Conservation (phyloP, 148 eudicot genomes). For the Pharnaceum exiguum region DNA sequence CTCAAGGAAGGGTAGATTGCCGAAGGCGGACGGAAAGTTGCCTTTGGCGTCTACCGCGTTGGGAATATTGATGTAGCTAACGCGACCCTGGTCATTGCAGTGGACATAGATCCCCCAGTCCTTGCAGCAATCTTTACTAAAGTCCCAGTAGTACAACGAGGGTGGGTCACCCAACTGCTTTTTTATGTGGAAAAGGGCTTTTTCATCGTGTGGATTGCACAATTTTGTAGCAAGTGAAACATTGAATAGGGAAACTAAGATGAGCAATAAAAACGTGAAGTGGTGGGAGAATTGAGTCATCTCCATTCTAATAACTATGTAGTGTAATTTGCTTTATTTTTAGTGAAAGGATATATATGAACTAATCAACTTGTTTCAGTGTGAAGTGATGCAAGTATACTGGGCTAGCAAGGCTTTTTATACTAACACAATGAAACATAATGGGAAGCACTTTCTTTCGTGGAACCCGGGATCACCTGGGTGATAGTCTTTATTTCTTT, state of each 20-base stretch:
- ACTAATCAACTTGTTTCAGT: too few species aligned
- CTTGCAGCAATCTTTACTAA: conserved; percentile 25
- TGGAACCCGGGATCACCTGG: too few species aligned
- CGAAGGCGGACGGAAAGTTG: neutral
- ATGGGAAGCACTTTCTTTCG: too few species aligned
- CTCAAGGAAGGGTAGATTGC: neutral
- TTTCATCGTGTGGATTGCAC: conserved; percentile 30
- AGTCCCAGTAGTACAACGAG: conserved; percentile 24
- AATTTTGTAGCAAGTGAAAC: conserved; percentile 5
- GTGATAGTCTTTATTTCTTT: too few species aligned
- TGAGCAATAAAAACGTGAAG: conserved; percentile 5
- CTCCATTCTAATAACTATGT: too few species aligned
- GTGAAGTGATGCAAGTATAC: too few species aligned
- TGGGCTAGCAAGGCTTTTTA: too few species aligned
- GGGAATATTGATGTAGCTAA: conserved; percentile 18
- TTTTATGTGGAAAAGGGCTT: conserved; percentile 21
- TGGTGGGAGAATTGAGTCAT: too few species aligned
- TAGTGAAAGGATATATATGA: too few species aligned
- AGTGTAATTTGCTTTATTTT: too few species aligned
- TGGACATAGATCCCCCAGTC: conserved; percentile 18
- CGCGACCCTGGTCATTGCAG: conserved; percentile 26
- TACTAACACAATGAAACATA: too few species aligned
- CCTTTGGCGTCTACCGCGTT: conserved; percentile 9
- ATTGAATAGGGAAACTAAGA: neutral
- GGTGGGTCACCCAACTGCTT: conserved; percentile 12